phyloP scores from a whole-genome alignment of 2,329 filamentous ascomycete genomes.

The Helotiales sp. region DNA sequence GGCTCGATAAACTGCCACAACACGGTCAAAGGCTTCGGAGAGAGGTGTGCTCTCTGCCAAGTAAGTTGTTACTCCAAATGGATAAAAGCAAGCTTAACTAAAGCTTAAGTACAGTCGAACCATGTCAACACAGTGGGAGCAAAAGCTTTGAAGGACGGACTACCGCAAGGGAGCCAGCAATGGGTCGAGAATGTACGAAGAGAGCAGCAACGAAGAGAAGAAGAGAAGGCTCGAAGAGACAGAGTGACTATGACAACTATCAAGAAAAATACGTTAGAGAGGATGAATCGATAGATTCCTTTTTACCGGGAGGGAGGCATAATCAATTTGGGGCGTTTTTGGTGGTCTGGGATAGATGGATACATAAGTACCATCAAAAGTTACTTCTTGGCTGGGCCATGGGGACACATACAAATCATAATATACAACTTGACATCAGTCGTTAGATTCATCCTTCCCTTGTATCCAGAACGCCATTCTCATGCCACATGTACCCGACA shows the following conservation, averaged over 20 bases:
- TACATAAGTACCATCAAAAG: constrained; percentile 3
- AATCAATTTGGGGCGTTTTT: background rate
- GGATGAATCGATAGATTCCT: background rate
- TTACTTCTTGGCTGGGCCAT: constrained; percentile 28
- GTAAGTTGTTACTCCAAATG: constrained; percentile 32
- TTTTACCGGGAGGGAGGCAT: constrained; percentile 14
- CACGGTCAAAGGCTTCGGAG: constrained; percentile 45
- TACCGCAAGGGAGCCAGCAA: constrained; percentile 25
- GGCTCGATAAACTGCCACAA: constrained; percentile 47
- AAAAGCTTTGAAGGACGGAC: constrained; percentile 24
- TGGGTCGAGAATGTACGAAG: constrained; percentile 33
- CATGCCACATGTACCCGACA: background rate
- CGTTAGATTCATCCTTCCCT: background rate
- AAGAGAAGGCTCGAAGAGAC: constrained; percentile 28
- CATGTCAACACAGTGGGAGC: constrained; percentile 14
- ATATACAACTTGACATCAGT: constrained; percentile 16
- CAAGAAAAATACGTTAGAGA: constrained; percentile 21
- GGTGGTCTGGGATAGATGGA: background rate
- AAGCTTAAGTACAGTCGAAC: constrained; percentile 23
- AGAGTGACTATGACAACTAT: constrained; percentile 28
- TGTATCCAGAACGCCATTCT: background rate
- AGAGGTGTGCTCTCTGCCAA: constrained; percentile 46
- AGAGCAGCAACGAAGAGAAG: constrained; percentile 32
- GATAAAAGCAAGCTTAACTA: constrained; percentile 10
- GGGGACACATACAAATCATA: constrained; percentile 17